Percentiles rank a stretch among this genome's conserved stretches.
phyloP scores from a whole-genome alignment of 768 basidiomycete species.

The Artomyces pyxidatus region DNA sequence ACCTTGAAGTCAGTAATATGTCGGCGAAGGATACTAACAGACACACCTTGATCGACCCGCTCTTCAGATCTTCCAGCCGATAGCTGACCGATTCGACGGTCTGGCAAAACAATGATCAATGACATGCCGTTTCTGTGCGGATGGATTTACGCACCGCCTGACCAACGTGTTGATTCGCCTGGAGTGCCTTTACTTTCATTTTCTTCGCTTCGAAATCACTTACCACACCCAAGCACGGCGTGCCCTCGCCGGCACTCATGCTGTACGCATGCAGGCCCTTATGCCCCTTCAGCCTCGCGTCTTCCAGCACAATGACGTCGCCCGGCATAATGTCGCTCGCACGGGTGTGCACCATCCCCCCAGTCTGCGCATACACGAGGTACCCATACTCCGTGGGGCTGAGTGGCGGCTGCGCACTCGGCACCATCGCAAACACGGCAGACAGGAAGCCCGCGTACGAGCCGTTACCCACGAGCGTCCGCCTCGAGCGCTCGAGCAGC shows the following conservation, averaged over 20 bases:
- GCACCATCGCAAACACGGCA: constrained; percentile 57
- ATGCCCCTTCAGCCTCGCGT: constrained; percentile 71
- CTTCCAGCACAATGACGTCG: constrained; percentile 67
- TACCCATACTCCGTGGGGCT: constrained; percentile 54
- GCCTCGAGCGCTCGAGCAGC: constrained; percentile 71
- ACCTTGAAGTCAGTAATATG: not conserved
- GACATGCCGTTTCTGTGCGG: not conserved
- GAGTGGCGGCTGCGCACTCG: constrained; percentile 41
- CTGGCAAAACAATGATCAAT: constrained; percentile 22
- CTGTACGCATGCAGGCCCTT: constrained; percentile 75
- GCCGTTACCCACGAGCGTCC: constrained; percentile 74
- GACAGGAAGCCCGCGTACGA: constrained; percentile 72
- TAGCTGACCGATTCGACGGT: constrained; percentile 78
- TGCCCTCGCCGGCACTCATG: constrained; percentile 44
- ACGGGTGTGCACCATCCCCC: constrained; percentile 56
- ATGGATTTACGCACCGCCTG: constrained; percentile 50
- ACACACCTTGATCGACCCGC: constrained; percentile 68
- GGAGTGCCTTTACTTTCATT: constrained; percentile 75
- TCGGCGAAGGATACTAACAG: not conserved
- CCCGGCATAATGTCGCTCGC: constrained; percentile 80
- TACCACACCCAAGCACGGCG: constrained; percentile 66
- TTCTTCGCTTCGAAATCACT: constrained; percentile 83
- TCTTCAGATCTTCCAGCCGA: constrained; percentile 83
- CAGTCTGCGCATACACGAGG: constrained; percentile 68
- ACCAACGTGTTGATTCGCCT: constrained; percentile 82